Evolutionary conservation across 2,329 filamentous ascomycete genomes (phyloP), one percentile per base, ranked within the genome.

Genomic region (Ophiocordyceps camponoti-saundersi): DNA sequence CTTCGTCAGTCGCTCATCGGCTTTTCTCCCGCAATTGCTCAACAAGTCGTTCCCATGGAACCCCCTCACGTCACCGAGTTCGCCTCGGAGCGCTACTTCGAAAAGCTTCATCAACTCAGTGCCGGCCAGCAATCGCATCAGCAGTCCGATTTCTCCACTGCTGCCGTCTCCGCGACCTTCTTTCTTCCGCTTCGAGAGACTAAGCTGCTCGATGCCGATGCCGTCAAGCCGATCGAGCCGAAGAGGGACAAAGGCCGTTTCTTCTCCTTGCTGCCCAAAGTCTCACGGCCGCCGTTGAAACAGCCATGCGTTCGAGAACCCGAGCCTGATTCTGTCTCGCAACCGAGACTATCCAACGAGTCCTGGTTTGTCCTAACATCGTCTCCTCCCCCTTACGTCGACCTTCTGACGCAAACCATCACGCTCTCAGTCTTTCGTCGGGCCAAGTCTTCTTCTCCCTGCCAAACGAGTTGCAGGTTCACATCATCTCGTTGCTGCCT

Each of bases 61-160:
- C 75, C 73, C 56, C 68, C 72, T 54, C 77, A 80, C 52, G 69
- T 78, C 51, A 79, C 77, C 50, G 78, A 82, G 60, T 82, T 82
- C 62, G 78, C 76, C 50, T 82, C 78, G 42, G 68, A 75, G 60
- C 73, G 73, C 52, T 82, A 79, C 57, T 77, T 80, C 53, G 70
- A 72, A 47, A 82, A 82, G 62, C 60, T 80, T 50, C 69, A 65
- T 48, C 72, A 77, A 61, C 69, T 65, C 54, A 73, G 63, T 58
- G 69, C 67, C 57, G 50, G 30, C 32, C 64, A 71, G 29, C 18
- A 15, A 21, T 29, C 26, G 52, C 64, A 63, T 18, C 67, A 69
- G 53, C 59, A 63, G 30, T 56, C 51, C 39, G 52, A 62, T 53
- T 50, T 50, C 23, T 47, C 55, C 18, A 44, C 50, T 15, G 52